Evolutionary conservation across 306 rosid genomes (phyloP), one percentile per base, ranked within the genome.

Genomic region (Sicyos edulis): DNA sequence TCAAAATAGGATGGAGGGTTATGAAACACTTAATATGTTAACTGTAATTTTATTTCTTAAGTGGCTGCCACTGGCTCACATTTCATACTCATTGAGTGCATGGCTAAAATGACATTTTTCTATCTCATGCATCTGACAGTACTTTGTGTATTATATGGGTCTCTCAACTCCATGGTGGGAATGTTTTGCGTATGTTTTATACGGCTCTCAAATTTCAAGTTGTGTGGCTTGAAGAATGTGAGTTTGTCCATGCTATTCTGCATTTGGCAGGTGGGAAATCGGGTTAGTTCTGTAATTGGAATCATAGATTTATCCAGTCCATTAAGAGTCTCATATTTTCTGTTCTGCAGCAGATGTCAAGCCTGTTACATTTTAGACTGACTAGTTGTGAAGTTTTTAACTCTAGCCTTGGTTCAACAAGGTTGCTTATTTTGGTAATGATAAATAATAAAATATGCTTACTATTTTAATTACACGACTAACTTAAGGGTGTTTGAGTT

Each of bases 191-290:
- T 52, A 16, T 51, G 22, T 13, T 14, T 29, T 12, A 10, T 12
- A 66, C 68, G 49, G 34, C 17, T 73, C 21, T 55, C 29, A 26
- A 68, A 67, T 34, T 70, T 59, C 24, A 40, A 59, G 73, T 73
- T 73, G 6, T 44, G 66, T 20, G n/a, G 78, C 45, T 52, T 37
- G 71, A 62, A 76, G 58, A 57, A 16, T 55, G 19, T 13, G 50
- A 20, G 57, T 21, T n/a, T 22, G 54, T 70, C 45, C 34, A 22
- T 54, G 47, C 75, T 37, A n/a, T 22, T 22, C 49, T 65, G 52
- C 54, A 20, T 17, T 66, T 19, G 8, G 1, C 54, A 22, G 37
- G 54, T 66, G 20, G 54, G 71, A 45, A 44, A 44, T 66, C 51
- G 20, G 54, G 17, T 20, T 44, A 44, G 71, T n/a, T 64, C 0